Conservation (phyloP, 2,329 filamentous ascomycete species). For the Talaromyces sp. region DNA sequence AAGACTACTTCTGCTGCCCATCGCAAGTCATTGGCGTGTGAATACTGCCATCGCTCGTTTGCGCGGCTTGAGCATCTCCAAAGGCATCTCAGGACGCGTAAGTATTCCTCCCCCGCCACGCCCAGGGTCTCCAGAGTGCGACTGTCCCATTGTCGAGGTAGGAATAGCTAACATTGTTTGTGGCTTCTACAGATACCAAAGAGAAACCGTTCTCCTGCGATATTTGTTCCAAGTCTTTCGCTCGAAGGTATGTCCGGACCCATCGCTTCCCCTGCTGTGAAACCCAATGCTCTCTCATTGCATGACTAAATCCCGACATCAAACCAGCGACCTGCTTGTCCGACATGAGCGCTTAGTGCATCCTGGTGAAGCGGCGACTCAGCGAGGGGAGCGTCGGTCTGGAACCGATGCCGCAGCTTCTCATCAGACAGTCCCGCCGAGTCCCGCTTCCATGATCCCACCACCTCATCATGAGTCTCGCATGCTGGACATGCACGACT, state of each 20-base stretch:
- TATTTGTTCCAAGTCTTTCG: slow-evolving; percentile 46
- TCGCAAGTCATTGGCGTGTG: slow-evolving; percentile 45
- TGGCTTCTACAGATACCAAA: slow-evolving; percentile 39
- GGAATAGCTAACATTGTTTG: background rate
- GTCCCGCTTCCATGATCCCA: slow-evolving; percentile 32
- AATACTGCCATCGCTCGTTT: slow-evolving; percentile 46
- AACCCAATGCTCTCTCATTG: background rate
- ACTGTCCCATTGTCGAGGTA: background rate
- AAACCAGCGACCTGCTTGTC: slow-evolving; percentile 43
- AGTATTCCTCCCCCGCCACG: slow-evolving; percentile 26
- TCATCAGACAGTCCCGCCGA: slow-evolving; percentile 28
- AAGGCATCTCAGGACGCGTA: slow-evolving; percentile 48
- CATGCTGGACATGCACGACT: slow-evolving; percentile 43
- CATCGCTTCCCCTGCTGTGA: background rate
- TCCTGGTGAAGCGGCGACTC: slow-evolving; percentile 38
- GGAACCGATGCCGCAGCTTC: slow-evolving; percentile 17
- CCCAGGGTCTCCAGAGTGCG: background rate
- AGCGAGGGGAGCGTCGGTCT: slow-evolving; percentile 33
- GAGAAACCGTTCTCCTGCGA: slow-evolving; percentile 49
- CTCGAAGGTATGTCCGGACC: slow-evolving; percentile 34
- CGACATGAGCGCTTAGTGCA: slow-evolving; percentile 48
- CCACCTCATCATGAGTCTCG: slow-evolving; percentile 38
- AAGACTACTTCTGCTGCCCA: slow-evolving; percentile 34
- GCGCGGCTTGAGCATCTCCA: slow-evolving; percentile 48
- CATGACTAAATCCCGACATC: slow-evolving; percentile 20